Evolutionary conservation across 768 basidiomycete species (phyloP).

Genomic region (Mycena polygramma): DNA sequence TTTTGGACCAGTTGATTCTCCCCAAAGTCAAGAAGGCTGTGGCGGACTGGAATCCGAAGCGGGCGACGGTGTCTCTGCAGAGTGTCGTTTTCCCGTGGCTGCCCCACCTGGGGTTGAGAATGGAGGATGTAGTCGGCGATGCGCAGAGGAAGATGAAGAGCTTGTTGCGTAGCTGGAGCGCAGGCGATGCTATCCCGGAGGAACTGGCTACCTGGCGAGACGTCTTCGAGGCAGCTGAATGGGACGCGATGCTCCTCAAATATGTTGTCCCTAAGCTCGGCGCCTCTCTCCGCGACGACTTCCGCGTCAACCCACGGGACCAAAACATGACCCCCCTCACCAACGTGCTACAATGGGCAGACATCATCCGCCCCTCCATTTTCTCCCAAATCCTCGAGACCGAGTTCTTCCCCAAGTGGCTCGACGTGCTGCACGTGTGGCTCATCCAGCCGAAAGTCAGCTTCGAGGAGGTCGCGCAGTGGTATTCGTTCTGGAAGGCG

Average conservation of each 20-base stretch:
- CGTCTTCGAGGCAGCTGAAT: conserved; percentile 85
- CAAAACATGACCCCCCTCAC: conserved; percentile 90
- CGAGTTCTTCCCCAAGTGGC: conserved; percentile 97
- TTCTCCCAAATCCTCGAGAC: conserved; percentile 88
- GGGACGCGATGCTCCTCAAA: conserved; percentile 93
- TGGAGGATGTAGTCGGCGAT: conserved; percentile 89
- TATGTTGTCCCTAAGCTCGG: conserved; percentile 94
- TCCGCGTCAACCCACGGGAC: conserved; percentile 90
- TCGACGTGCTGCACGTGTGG: conserved; percentile 93
- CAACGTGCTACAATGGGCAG: conserved; percentile 82
- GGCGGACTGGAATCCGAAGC: conserved; percentile 83
- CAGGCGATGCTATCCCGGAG: conserved; percentile 77
- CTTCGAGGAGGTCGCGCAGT: conserved; percentile 92
- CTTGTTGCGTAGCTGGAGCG: conserved; percentile 80
- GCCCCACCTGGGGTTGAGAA: conserved; percentile 84
- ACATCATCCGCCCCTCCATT: conserved; percentile 79
- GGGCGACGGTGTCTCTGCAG: conserved; percentile 72
- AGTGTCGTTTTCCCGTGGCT: conserved; percentile 96
- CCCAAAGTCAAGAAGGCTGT: conserved; percentile 92
- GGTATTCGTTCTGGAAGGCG: conserved; percentile 93
- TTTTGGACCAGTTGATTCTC: conserved; percentile 94
- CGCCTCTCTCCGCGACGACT: conserved; percentile 82
- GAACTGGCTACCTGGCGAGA: conserved; percentile 88
- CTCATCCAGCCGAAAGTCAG: conserved; percentile 89
- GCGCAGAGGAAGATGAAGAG: conserved; percentile 89